Conservation (phyloP, 2,329 filamentous ascomycete species). For the Fusarium luffae region DNA sequence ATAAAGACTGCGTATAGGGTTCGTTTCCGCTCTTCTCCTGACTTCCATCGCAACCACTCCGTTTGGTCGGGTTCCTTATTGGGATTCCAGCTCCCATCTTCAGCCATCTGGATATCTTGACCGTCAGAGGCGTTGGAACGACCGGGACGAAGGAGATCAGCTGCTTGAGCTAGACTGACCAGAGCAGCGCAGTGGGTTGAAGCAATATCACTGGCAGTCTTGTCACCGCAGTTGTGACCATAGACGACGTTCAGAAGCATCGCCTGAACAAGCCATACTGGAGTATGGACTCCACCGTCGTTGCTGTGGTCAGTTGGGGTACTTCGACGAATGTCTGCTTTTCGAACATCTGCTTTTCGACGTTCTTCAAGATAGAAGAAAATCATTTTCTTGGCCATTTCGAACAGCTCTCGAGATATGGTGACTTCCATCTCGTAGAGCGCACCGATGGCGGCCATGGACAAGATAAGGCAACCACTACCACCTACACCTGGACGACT, state of each 20-base stretch:
- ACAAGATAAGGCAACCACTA: conserved; percentile 84
- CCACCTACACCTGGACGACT: conserved; percentile 74
- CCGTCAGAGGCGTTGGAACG: conserved; percentile 59
- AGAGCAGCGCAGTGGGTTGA: conserved; percentile 91
- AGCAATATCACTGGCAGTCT: conserved; percentile 89
- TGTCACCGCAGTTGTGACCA: conserved; percentile 93
- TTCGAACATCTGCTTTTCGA: conserved; percentile 82
- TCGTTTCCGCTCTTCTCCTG: conserved; percentile 88
- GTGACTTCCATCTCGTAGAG: conserved; percentile 87
- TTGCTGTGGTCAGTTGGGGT: conserved; percentile 60
- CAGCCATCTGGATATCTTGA: conserved; percentile 68
- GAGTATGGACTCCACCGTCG: conserved; percentile 77
- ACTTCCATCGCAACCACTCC: conserved; percentile 88
- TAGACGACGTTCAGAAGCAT: conserved; percentile 98
- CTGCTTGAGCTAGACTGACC: conserved; percentile 89
- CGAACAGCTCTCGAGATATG: conserved; percentile 86
- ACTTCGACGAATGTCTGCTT: conserved; percentile 68
- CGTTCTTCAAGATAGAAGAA: conserved; percentile 91
- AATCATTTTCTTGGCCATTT: conserved; percentile 95
- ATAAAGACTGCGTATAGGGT: conserved; percentile 93
- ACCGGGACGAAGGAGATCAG: conserved; percentile 71
- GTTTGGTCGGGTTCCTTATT: conserved; percentile 62
- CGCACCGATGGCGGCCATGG: conserved; percentile 82
- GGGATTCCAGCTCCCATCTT: conserved; percentile 61
- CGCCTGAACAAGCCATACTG: conserved; percentile 94